Conservation (phyloP, 1,139 yeast genomes). For the Protomyces gravidus region DNA sequence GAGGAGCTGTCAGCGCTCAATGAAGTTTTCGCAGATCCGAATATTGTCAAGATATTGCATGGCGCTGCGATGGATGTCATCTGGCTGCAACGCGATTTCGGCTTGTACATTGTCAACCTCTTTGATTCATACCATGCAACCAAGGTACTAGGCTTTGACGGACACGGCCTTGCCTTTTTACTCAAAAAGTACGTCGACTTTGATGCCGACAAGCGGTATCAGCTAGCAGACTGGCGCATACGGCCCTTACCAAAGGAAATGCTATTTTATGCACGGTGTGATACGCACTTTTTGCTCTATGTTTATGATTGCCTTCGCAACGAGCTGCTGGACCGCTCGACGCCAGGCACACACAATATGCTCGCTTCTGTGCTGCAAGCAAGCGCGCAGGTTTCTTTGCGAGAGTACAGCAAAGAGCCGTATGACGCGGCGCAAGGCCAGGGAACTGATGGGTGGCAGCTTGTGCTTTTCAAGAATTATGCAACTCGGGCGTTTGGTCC, state of each 20-base stretch:
- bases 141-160: slow-evolving; percentile 68
- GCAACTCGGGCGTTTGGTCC: slow-evolving; percentile 44
- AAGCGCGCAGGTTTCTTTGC: slow-evolving; percentile 73
- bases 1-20: slow-evolving; percentile 68
- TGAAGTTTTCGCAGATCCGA: slow-evolving; percentile 72
- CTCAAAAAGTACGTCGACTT: slow-evolving; percentile 77
- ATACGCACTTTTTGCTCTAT: slow-evolving; percentile 82
- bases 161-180: slow-evolving; percentile 76
- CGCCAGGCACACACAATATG: slow-evolving; percentile 41
- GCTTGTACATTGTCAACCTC: slow-evolving; percentile 79
- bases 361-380: slow-evolving; percentile 63
- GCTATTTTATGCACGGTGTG: slow-evolving; percentile 87
- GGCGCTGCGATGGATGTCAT: slow-evolving; percentile 97
- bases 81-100: slow-evolving; percentile 95
- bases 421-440: slow-evolving; percentile 34
- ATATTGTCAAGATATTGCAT: slow-evolving; percentile 79
- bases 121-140: slow-evolving; percentile 95
- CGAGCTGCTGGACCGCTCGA: slow-evolving; percentile 47
- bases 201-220: slow-evolving; percentile 89
- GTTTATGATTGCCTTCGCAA: slow-evolving; percentile 74
- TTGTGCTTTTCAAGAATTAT: slow-evolving; percentile 62
- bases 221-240: slow-evolving; percentile 93
- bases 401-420: slow-evolving; percentile 59
- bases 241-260: slow-evolving; percentile 77
- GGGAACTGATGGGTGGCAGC: slow-evolving; percentile 37